phyloP scores from a whole-genome alignment of 1,284 basidiomycete species.

The Meira nashicola region DNA sequence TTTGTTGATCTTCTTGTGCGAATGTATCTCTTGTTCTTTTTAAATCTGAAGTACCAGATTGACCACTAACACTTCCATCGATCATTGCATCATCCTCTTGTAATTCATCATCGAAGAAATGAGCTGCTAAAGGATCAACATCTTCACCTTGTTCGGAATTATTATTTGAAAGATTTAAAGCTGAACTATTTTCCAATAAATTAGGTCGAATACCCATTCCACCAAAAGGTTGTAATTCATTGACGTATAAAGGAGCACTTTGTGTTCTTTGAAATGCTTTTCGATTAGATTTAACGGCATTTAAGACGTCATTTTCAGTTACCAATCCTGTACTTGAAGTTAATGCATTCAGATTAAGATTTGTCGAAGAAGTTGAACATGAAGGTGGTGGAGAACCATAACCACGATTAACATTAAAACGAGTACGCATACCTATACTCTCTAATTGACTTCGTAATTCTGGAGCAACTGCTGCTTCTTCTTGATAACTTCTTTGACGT shows the following conservation, averaged over 20 bases:
- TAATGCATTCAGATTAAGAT: not conserved
- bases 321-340: not conserved
- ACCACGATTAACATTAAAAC: constrained; percentile 7
- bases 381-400: constrained; percentile 7
- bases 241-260: constrained; percentile 8
- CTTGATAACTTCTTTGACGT: not conserved
- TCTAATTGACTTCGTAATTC: constrained; percentile 6
- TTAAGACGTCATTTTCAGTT: not conserved
- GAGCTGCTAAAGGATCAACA: not conserved
- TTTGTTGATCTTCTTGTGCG: not conserved
- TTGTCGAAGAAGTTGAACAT: not conserved
- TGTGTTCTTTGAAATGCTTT: not conserved
- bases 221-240: constrained; percentile 1
- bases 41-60: not conserved
- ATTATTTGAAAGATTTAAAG: not conserved
- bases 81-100: not conserved
- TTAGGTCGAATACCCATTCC: not conserved
- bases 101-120: not conserved
- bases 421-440: constrained; percentile 4
- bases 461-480: constrained; percentile 4
- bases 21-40: not conserved
- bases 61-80: not conserved
- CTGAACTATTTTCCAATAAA: not conserved
- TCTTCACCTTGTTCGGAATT: constrained; percentile 1
- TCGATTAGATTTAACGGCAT: not conserved